A percentile compares a stretch with the other conserved stretches of the same genome.
Conservation (phyloP, 2,329 filamentous ascomycete species). For the Neobulgaria alba region DNA sequence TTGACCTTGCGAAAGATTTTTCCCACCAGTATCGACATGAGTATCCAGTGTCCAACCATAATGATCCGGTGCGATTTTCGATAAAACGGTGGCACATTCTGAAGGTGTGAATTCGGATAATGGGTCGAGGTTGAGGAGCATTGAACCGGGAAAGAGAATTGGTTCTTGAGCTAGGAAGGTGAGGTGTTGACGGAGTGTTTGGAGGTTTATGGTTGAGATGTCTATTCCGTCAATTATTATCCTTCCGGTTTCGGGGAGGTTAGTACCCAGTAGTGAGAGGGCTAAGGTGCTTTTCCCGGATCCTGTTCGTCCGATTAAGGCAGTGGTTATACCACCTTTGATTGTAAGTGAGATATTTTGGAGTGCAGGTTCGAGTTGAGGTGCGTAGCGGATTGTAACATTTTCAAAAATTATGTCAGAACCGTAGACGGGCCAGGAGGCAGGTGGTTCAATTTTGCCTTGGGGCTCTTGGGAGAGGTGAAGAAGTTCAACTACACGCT, state of each 20-base stretch:
- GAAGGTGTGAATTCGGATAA: slow-evolving; percentile 46
- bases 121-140: slow-evolving; percentile 55
- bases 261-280: slow-evolving; percentile 48
- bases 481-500: slow-evolving; percentile 74
- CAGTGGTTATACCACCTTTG: slow-evolving; percentile 68
- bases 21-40: slow-evolving; percentile 49
- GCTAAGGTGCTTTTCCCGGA: slow-evolving; percentile 77
- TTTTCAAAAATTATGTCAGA: slow-evolving; percentile 69
- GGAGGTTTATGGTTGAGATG: slow-evolving; percentile 48
- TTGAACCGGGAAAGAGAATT: slow-evolving; percentile 52
- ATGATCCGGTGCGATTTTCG: slow-evolving; percentile 35
- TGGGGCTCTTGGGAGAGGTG: slow-evolving; percentile 66
- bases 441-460: slow-evolving; percentile 60
- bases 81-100: slow-evolving; percentile 44
- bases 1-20: slow-evolving; percentile 56
- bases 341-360: slow-evolving; percentile 62
- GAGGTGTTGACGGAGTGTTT: slow-evolving; percentile 50
- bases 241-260: slow-evolving; percentile 43
- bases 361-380: slow-evolving; percentile 66
- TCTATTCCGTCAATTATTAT: slow-evolving; percentile 55
- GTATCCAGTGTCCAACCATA: slow-evolving; percentile 49
- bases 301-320: slow-evolving; percentile 71
- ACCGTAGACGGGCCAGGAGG: slow-evolving; percentile 64
- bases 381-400: slow-evolving; percentile 72
- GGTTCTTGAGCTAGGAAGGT: slow-evolving; percentile 62